Base-by-base conservation (phyloP, 495 filamentous ascomycete species). In the Tuber indicum region DNA sequence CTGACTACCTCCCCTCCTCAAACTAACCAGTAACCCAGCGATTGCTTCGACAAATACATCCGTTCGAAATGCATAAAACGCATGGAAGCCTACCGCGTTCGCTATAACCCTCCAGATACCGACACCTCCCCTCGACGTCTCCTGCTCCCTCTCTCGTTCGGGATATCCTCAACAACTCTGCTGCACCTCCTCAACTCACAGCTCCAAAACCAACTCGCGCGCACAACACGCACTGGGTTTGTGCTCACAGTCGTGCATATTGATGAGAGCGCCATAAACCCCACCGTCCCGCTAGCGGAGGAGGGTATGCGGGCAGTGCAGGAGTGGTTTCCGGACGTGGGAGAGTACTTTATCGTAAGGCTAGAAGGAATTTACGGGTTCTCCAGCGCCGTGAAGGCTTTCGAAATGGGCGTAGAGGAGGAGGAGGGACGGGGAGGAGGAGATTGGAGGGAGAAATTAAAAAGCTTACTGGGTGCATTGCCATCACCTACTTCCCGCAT, bases 121-220 rank as follows among this genome's bases (percentile, higher is more conserved):
- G 80, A 84, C 70, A 81, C 84, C 69, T 72, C 84, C 46, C 85
- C 87, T 74, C 86, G 86, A 72, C 88, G 86, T 72, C 87, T 97
- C 42, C 86, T 97, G 3, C 85, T 98, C 21, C 92, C 93, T 1
- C 81, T 97, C 6, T 97, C 94, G 2, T 90, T 93, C 77, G 96
- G 96, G 0, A 86, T 92, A 4, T 96, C 92, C 14, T 98, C 95
- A 0, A 87, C 90, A n/a, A 87, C 89, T 12, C 86, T 99, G 39
- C 84, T 98, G 44, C 88, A 94, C 81, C 86, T 98, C 26, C 85
- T 98, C 26, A 88, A 92, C 81, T 82, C 87, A 58, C 92, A 93
- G 81, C 84, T 93, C 49, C 85, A 89, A 77, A 85, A 84, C 45
- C 91, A 92, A 84, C 85, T 86, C 5, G 83, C 87, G 71, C 86